Conservation (phyloP, 768 basidiomycete genomes). For the Termitomyces sp. region DNA sequence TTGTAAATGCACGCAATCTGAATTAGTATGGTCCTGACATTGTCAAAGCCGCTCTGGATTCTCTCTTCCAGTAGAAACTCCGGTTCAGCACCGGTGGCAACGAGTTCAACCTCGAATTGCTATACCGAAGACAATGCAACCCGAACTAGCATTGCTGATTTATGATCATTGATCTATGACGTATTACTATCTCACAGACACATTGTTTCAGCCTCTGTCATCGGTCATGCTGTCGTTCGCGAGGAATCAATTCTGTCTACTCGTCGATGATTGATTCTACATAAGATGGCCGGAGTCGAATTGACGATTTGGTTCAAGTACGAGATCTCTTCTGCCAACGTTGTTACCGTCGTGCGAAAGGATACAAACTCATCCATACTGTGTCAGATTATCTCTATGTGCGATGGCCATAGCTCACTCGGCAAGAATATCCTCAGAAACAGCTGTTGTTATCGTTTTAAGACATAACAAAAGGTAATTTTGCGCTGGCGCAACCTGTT, state of each 20-base stretch:
- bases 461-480: slow-evolving; percentile 69
- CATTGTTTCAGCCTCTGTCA: no score
- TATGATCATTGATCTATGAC: slow-evolving; percentile 1
- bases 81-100: slow-evolving; percentile 76
- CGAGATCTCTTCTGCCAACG: no score
- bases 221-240: no score
- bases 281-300: no score
- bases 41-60: slow-evolving; percentile 35
- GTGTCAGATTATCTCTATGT: slow-evolving; percentile 77
- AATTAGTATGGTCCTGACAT: slow-evolving; percentile 24
- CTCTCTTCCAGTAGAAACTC: slow-evolving; percentile 45
- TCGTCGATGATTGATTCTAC: no score
- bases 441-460: slow-evolving; percentile 44
- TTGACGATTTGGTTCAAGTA: no score
- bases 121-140: slow-evolving; percentile 57
- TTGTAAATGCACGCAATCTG: no score
- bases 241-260: no score
- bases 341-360: no score
- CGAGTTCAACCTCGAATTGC: slow-evolving; percentile 63
- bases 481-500: not conserved
- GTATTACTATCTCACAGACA: not conserved
- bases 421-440: slow-evolving; percentile 40
- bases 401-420: slow-evolving; percentile 50
- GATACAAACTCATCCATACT: slow-evolving; percentile 55
- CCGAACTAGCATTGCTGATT: slow-evolving; percentile 31